These are phyloP conservation scores for Saxophila tyrrhenica DNA, from an alignment of 495 filamentous ascomycete genomes.

Conservation along the genomic window DNA sequence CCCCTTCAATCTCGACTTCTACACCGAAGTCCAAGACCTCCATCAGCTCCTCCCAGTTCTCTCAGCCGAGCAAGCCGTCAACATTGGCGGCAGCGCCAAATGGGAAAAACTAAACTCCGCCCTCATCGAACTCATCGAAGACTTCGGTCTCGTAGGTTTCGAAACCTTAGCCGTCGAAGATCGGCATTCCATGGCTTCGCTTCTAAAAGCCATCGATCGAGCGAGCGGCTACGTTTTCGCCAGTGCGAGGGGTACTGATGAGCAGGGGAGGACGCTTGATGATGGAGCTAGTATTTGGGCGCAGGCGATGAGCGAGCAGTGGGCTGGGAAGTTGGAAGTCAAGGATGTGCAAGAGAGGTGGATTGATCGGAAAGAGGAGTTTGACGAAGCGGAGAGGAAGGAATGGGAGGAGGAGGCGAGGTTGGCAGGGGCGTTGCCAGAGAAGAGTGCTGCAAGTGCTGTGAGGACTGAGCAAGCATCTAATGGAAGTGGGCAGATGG, in stretches of 20 bases:
- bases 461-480: conserved; percentile 15
- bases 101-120: conserved; percentile 76
- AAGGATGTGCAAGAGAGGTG: conserved; percentile 89
- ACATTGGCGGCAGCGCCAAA: conserved; percentile 34
- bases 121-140: conserved; percentile 73
- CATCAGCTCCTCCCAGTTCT: conserved; percentile 71
- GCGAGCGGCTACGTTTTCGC: conserved; percentile 91
- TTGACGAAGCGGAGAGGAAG: conserved; percentile 66
- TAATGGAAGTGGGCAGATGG: conserved; percentile 10
- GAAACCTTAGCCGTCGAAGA: conserved; percentile 94
- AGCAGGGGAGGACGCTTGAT: conserved; percentile 34
- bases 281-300: conserved; percentile 58
- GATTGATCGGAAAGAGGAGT: conserved; percentile 79
- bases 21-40: conserved; percentile 95
- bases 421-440: conserved; percentile 31
- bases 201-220: conserved; percentile 76
- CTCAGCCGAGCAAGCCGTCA: conserved; percentile 34
- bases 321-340: conserved; percentile 60
- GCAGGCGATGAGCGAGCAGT: conserved; percentile 78
- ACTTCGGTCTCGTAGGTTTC: conserved; percentile 79
- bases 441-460: conserved; percentile 26
- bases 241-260: conserved; percentile 79
- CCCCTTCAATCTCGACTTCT: conserved; percentile 89
- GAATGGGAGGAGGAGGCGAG: conserved; percentile 54
- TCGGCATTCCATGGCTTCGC: conserved; percentile 86